Base-by-base conservation (phyloP, 768 basidiomycete species). In the Collybiopsis confluens region DNA sequence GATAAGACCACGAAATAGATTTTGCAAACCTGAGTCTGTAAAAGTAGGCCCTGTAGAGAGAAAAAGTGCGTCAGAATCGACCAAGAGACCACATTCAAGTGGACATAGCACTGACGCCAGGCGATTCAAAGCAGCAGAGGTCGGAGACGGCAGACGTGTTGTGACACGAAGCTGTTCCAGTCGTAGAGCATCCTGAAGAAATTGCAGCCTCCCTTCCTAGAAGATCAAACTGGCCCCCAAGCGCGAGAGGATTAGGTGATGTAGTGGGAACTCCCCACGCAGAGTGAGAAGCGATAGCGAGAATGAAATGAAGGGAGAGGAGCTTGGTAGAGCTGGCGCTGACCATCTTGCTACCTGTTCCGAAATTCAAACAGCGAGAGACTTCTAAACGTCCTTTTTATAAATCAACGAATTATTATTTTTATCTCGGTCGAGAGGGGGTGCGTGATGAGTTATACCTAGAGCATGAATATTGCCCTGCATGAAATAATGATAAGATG, bases 121-220 rank as follows among this genome's bases (percentile, higher is more conserved):
- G 85, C 21, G 72, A 65, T 65, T 88, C 84, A 55, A 82, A 83
- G 64, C 88, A 89, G 63, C 87, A 89, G 10, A 72, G 63, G 52
- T 80, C 64, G 1, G 73, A 66, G 43, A 76, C 72, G 0, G 65
- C 52, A 1, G 79, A 67, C 1, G 75, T 71, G 56, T 78, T 80
- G 46, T 76, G 74, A 66, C 86, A 88, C 26, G 85, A 87, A 20
- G 66, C 61, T 3, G 70, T 60, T 1, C 79, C 76, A 38, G 69
- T 68, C 1, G 75, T 71, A 1, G 79, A 72, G 59, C 85, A 88
- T n/a, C 80, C 73, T 1, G 84, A 81, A 54, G 70, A 69, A 40
- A 76, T 55, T 10, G 55, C 41, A 33, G 24, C 45, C 7, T 57
- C 59, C 50, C 64, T 60, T 33, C 60, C 64, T 61, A 73, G 68